phyloP scores from a whole-genome alignment of 495 filamentous ascomycete species.

The Tuber borchii region DNA sequence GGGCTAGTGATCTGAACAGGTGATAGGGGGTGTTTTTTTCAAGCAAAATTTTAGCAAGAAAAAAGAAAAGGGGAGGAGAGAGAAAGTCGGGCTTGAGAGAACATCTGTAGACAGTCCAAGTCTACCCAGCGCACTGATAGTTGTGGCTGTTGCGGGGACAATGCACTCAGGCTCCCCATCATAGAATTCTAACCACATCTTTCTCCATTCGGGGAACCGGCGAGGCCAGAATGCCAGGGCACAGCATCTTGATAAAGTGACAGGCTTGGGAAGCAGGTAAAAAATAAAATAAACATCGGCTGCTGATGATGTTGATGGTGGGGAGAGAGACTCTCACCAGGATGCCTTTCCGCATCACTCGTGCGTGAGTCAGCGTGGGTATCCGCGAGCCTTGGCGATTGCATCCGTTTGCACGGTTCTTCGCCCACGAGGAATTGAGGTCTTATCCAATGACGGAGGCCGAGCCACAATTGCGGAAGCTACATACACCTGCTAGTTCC shows the following conservation, averaged over 20 bases:
- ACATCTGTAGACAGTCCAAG: neutral
- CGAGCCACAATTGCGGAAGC: conserved; percentile 9
- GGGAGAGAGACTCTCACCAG: neutral
- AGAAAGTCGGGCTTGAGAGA: neutral
- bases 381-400: conserved; percentile 25
- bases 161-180: conserved; percentile 2
- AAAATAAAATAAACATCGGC: neutral
- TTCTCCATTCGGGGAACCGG: neutral
- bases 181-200: neutral
- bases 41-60: neutral
- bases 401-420: conserved; percentile 33
- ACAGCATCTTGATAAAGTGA: neutral
- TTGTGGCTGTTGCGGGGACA: neutral
- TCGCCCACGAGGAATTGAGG: conserved; percentile 25
- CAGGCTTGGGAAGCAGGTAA: neutral
- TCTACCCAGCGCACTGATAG: neutral
- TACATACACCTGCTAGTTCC: conserved; percentile 23
- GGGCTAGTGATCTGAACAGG: neutral
- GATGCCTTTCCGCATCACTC: conserved; percentile 1
- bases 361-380: conserved; percentile 1
- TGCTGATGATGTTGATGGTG: conserved; percentile 1
- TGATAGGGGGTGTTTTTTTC: neutral
- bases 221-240: neutral
- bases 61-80: neutral
- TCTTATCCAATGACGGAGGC: conserved; percentile 30